Conservation (phyloP, 495 filamentous ascomycete species). For the Aspergillus wentii region DNA sequence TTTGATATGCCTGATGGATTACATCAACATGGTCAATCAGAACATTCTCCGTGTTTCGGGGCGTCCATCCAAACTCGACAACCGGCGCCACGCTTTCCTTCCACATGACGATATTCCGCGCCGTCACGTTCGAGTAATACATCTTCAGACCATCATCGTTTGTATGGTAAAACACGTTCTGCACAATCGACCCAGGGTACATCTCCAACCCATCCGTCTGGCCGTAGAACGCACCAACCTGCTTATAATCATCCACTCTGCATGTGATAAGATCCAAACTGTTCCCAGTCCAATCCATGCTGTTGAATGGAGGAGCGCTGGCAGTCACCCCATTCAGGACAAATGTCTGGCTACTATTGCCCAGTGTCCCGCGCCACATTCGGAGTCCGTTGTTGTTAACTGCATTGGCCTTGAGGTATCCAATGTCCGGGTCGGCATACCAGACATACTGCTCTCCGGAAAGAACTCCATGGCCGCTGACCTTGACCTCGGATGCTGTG, state of each 20-base stretch:
- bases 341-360: neutral
- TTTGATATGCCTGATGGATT: neutral
- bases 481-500: constrained; percentile 6
- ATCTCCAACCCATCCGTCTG: constrained; percentile 13
- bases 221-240: constrained; percentile 12
- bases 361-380: neutral
- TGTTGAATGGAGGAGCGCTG: neutral
- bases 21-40: neutral
- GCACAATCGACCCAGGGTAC: constrained; percentile 4
- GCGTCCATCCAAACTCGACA: neutral
- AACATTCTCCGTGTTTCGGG: neutral
- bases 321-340: neutral
- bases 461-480: constrained; percentile 22
- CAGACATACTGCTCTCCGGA: constrained; percentile 26
- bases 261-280: neutral
- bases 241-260: constrained; percentile 9
- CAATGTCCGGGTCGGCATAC: constrained; percentile 12
- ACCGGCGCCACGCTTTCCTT: neutral
- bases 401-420: too few species aligned
- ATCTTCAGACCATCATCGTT: neutral
- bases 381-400: neutral
- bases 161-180: neutral
- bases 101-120: neutral
- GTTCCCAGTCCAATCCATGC: neutral
- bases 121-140: neutral